Evolutionary conservation across 2,329 filamentous ascomycete genomes (phyloP).

Genomic region (Capronia americana): DNA sequence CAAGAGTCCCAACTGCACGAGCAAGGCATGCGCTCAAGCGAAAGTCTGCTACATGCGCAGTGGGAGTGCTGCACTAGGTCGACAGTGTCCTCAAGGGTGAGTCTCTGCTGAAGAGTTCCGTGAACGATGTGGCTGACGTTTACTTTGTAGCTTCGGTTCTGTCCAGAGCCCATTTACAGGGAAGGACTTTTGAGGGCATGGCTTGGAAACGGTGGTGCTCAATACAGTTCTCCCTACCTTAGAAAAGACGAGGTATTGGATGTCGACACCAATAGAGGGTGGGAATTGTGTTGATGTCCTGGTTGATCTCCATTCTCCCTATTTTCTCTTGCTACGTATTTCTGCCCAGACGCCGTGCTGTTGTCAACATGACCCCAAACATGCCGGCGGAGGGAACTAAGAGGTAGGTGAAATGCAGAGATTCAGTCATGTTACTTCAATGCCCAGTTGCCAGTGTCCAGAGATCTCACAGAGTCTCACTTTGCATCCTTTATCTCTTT

Average conservation of each 20-base stretch:
- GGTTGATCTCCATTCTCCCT: not conserved
- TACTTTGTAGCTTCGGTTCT: constrained; percentile 17
- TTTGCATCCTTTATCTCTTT: not conserved
- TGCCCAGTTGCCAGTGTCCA: not conserved
- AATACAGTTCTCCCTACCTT: not conserved
- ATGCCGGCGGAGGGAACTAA: not conserved
- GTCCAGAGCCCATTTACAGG: constrained; percentile 26
- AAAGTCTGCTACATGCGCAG: constrained; percentile 67
- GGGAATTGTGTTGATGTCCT: not conserved
- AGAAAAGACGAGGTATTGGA: not conserved
- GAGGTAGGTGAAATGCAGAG: not conserved
- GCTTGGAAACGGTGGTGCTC: not conserved
- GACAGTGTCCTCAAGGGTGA: constrained; percentile 59
- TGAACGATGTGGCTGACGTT: not conserved
- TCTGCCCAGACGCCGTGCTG: no score
- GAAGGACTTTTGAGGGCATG: constrained; percentile 15
- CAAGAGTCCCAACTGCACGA: constrained; percentile 60
- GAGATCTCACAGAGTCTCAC: not conserved
- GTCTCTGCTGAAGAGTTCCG: constrained; percentile 22
- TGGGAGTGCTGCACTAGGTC: constrained; percentile 60
- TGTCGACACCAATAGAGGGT: not conserved
- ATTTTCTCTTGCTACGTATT: not conserved
- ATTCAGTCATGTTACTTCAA: not conserved
- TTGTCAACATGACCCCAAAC: not conserved
- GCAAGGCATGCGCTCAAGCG: constrained; percentile 57